Base-by-base conservation (phyloP, 768 basidiomycete genomes). In the Tremella fuciformis region DNA sequence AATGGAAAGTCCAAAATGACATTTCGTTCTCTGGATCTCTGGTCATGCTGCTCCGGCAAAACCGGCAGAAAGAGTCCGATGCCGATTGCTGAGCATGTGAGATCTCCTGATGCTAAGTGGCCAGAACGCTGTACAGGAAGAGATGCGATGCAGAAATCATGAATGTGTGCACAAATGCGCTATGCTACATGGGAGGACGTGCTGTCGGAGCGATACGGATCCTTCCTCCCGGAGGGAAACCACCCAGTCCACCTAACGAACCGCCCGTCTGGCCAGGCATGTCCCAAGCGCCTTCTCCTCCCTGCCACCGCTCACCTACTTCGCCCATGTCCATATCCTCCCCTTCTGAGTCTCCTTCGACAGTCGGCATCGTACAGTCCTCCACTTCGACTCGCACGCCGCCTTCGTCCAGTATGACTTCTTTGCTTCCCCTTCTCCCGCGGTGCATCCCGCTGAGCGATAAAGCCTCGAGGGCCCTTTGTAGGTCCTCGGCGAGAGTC, bases 401-500 rank as follows among this genome's bases (percentile, higher is more conserved):
- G 16, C 63, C 66, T 60, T 65, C 65, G 26, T 71, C 68, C 21
- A 72, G 29, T 1, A 76, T 72, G n/a, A 74, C 54, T 29, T 65
- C 59, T 52, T 67, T 64, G 6, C 66, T 60, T 42, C 19, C 60
- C 59, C 13, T 34, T 40, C 62, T 50, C 49, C 52, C 51, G 62
- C 46, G 37, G 44, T 65, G 63, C 38, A 74, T 65, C 29, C 6
- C 29, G 29, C 6, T 34, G n/a, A 79, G 55, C 70, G 89, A 84
- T 1, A 98, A 81, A 65, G 82, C 83, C 64, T 80, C 82, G 55
- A 97, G 79, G 15, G 94, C 94, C 11, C 80, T 70, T 24, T 91
- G 88, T 63, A 98, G 83, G 73, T 98, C 94, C 21, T 88, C 85
- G 0, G 94, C 94, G 22, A 96, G 83, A 3, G 91, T 87, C 1